Conservation (phyloP, 2,329 filamentous ascomycete species). For the Hypoxylon sp. region DNA sequence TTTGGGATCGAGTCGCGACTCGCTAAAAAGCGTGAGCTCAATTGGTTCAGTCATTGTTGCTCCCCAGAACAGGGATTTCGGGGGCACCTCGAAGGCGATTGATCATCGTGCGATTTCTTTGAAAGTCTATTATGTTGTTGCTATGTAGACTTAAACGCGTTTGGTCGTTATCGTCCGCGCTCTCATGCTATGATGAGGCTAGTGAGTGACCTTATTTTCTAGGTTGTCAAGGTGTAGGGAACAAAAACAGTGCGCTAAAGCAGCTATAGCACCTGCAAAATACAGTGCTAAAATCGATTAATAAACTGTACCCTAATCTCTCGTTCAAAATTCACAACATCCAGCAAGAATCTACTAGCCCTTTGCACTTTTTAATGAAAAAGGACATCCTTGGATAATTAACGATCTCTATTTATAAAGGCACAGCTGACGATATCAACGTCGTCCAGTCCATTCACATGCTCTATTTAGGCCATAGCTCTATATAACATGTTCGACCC, state of each 20-base stretch:
- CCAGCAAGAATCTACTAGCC: not conserved
- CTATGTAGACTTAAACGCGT: not conserved
- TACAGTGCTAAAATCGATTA: constrained; percentile 2
- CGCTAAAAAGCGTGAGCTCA: constrained; percentile 66
- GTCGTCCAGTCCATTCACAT: constrained; percentile 38
- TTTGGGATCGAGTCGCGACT: constrained; percentile 70
- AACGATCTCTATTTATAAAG: not conserved
- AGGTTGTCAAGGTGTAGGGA: constrained; percentile 23
- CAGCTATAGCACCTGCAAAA: not conserved
- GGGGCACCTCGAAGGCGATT: constrained; percentile 16
- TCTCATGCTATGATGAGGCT: constrained; percentile 1
- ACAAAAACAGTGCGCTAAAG: constrained; percentile 11
- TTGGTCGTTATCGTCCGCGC: constrained; percentile 20
- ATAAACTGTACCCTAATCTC: not conserved
- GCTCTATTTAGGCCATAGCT: constrained; percentile 38
- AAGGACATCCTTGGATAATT: not conserved
- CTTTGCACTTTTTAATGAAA: not conserved
- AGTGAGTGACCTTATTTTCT: constrained; percentile 32
- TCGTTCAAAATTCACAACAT: not conserved
- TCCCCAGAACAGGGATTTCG: constrained; percentile 34
- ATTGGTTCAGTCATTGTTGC: constrained; percentile 51
- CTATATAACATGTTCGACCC: constrained; percentile 36
- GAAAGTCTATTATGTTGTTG: constrained; percentile 5
- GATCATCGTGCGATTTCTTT: constrained; percentile 41
- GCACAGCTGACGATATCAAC: constrained; percentile 11